Evolutionary conservation across 805 yeast genomes (phyloP).

Genomic region (Barnettozyma wickerhamii): DNA sequence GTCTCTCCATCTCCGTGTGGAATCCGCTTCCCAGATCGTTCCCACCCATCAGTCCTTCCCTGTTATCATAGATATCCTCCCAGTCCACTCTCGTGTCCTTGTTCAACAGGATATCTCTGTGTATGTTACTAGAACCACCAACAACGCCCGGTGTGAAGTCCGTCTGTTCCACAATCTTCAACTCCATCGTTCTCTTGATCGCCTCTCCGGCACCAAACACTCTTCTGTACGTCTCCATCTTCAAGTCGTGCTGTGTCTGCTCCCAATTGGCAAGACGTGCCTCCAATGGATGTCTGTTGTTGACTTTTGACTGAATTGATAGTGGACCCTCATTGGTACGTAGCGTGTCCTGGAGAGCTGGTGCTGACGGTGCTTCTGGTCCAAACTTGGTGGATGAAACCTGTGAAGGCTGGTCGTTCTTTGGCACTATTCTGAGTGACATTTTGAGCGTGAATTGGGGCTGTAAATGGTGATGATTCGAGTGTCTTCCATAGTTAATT

Average conservation of each 20-base stretch:
- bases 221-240: constrained; percentile 74
- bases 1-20: constrained; percentile 71
- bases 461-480: no score
- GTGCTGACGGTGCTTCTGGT: constrained; percentile 54
- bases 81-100: constrained; percentile 79
- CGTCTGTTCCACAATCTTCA: constrained; percentile 59
- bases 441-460: neutral
- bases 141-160: constrained; percentile 63
- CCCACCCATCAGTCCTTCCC: constrained; percentile 9
- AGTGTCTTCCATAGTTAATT: neutral
- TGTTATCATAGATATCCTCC: constrained; percentile 83
- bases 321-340: constrained; percentile 61
- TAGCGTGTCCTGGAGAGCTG: constrained; percentile 65
- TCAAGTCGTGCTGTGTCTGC: constrained; percentile 59
- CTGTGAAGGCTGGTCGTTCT: constrained; percentile 36
- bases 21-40: constrained; percentile 36
- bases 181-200: constrained; percentile 85
- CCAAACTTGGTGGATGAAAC: constrained; percentile 51
- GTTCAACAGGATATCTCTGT: constrained; percentile 73
- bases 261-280: constrained; percentile 77
- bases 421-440: constrained; percentile 51
- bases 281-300: constrained; percentile 85
- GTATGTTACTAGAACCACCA: constrained; percentile 55
- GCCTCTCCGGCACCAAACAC: constrained; percentile 93
- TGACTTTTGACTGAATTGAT: constrained; percentile 51